Evolutionary conservation across 768 basidiomycete species (phyloP).

Genomic region (Auricularia cornea): DNA sequence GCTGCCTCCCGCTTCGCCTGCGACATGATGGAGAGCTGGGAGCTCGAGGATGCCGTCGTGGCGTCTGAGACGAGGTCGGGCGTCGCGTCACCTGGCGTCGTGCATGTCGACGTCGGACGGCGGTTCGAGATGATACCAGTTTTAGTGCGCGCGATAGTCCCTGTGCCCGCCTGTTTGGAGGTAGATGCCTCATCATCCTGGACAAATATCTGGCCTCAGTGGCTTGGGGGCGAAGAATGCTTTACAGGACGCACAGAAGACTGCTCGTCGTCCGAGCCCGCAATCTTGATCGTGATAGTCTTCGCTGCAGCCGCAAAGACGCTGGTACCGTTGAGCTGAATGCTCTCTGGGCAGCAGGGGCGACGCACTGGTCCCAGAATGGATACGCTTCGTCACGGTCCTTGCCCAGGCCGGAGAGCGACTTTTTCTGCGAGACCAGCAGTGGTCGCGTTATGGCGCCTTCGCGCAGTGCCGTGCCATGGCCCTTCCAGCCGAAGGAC

Average conservation of each 20-base stretch:
- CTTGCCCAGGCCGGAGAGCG: constrained; percentile 78
- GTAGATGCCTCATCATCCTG: neutral
- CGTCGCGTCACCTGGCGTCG: constrained; percentile 28
- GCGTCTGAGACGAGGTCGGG: constrained; percentile 26
- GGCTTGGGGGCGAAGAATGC: neutral
- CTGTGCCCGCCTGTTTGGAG: constrained; percentile 8
- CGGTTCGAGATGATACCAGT: constrained; percentile 74
- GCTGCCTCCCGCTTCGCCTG: constrained; percentile 75
- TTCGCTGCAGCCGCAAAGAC: constrained; percentile 56
- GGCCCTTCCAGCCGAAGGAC: constrained; percentile 82
- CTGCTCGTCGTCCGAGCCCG: constrained; percentile 19
- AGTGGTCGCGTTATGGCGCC: constrained; percentile 74
- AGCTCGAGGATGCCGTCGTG: constrained; percentile 16
- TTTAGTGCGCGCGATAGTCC: constrained; percentile 45
- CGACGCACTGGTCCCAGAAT: constrained; percentile 93
- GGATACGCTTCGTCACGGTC: constrained; percentile 93
- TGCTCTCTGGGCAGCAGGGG: neutral
- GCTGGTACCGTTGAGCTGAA: neutral
- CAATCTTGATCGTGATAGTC: constrained; percentile 65
- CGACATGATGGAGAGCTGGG: constrained; percentile 45
- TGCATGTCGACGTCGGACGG: constrained; percentile 46
- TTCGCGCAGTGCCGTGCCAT: constrained; percentile 74
- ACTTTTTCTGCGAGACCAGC: constrained; percentile 75
- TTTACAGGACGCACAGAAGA: neutral
- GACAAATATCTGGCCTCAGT: neutral